Conservation (phyloP, 371 early-diverging fungal species). For the Vairimorpha necatrix region DNA sequence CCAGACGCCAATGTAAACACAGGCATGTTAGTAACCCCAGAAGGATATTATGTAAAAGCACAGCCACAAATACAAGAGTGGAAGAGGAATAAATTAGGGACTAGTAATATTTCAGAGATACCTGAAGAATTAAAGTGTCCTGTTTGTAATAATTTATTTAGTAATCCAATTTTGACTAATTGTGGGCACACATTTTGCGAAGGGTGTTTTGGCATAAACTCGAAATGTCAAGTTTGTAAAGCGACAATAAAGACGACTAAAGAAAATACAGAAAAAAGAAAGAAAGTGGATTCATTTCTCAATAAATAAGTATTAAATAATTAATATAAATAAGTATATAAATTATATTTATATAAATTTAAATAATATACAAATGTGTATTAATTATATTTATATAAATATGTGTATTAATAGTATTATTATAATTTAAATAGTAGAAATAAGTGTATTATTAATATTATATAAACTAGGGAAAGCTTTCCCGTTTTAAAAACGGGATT, state of each 20-base stretch:
- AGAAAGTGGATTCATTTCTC: slow-evolving; percentile 16
- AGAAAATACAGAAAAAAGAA: slow-evolving; percentile 10
- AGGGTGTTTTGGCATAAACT: slow-evolving; percentile 42
- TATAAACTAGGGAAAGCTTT: no score
- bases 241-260: slow-evolving; percentile 16
- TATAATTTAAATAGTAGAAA: background rate
- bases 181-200: slow-evolving; percentile 63
- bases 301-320: slow-evolving; percentile 32
- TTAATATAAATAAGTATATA: background rate
- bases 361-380: background rate
- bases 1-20: slow-evolving; percentile 38
- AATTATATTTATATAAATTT: background rate
- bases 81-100: slow-evolving; percentile 43
- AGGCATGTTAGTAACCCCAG: slow-evolving; percentile 57
- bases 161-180: slow-evolving; percentile 54
- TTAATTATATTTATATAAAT: no score
- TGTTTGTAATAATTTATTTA: slow-evolving; percentile 54
- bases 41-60: slow-evolving; percentile 59
- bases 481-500: no score
- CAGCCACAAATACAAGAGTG: slow-evolving; percentile 64
- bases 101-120: background rate
- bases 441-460: no score
- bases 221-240: slow-evolving; percentile 55
- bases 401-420: background rate
- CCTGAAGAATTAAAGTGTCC: slow-evolving; percentile 57